phyloP scores from a whole-genome alignment of 768 basidiomycete species.

The Gelatoporia subvermispora region DNA sequence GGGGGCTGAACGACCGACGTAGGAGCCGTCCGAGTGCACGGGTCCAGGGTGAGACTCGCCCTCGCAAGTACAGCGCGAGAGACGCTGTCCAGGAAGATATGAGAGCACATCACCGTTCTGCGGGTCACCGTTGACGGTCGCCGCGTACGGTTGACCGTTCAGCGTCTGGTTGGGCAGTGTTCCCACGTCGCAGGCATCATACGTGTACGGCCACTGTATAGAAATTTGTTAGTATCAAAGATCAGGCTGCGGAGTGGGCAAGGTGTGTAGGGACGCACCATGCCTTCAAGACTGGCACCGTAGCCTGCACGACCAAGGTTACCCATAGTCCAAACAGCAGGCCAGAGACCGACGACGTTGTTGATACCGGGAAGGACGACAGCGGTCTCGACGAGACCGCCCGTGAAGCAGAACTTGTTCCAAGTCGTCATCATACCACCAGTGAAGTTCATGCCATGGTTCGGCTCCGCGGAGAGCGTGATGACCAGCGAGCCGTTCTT shows the following conservation, averaged over 20 bases:
- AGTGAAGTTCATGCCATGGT: constrained; percentile 35
- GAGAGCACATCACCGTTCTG: constrained; percentile 42
- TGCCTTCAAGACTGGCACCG: constrained; percentile 81
- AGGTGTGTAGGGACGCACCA: constrained; percentile 38
- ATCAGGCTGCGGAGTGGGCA: neutral
- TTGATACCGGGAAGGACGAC: constrained; percentile 72
- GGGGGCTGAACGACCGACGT: constrained; percentile 77
- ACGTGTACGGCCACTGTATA: constrained; percentile 73
- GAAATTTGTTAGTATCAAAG: constrained; percentile 4
- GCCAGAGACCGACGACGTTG: constrained; percentile 39
- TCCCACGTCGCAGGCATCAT: constrained; percentile 73
- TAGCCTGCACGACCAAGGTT: constrained; percentile 86
- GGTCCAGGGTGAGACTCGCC: constrained; percentile 86
- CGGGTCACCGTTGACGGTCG: constrained; percentile 54
- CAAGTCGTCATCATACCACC: constrained; percentile 46
- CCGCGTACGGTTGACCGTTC: constrained; percentile 61
- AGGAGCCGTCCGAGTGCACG: constrained; percentile 63
- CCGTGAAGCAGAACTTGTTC: constrained; percentile 92
- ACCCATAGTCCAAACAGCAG: constrained; percentile 57
- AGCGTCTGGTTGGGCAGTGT: constrained; percentile 62
- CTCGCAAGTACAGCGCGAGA: constrained; percentile 83
- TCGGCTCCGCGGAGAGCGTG: constrained; percentile 55
- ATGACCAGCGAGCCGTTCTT: constrained; percentile 35
- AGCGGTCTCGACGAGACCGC: constrained; percentile 65
- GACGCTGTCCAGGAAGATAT: constrained; percentile 77